A percentile compares a stretch with the other conserved stretches of the same genome.
Evolutionary conservation across 768 basidiomycete species (phyloP).

Genomic region (Boletus reticulatus): DNA sequence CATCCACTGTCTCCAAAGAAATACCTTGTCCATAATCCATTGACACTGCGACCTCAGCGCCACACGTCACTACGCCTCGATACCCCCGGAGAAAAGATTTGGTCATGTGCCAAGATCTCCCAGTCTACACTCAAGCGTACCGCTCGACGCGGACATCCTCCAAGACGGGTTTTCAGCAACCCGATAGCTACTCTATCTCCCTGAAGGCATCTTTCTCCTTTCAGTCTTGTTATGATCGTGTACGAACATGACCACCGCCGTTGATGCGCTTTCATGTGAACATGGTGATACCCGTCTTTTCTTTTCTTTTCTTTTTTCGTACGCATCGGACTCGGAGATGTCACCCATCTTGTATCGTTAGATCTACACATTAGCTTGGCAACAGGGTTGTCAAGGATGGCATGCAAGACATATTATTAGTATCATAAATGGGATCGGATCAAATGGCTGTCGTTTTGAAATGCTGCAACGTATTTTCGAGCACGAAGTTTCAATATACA

Average conservation of each 20-base stretch:
- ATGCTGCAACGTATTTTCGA: not conserved
- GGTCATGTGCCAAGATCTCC: constrained; percentile 34
- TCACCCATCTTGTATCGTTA: constrained; percentile 18
- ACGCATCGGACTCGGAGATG: not conserved
- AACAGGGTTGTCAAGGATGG: constrained; percentile 8
- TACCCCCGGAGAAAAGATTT: constrained; percentile 12
- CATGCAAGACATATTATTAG: not conserved
- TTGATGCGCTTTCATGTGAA: constrained; percentile 14
- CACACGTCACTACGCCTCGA: constrained; percentile 9
- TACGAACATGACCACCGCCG: constrained; percentile 8
- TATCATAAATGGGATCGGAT: constrained; percentile 6
- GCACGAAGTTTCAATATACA: too few relatives aligned
- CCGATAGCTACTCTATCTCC: constrained; percentile 15
- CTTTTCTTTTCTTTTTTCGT: not conserved
- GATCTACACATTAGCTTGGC: constrained; percentile 1
- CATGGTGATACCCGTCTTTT: constrained; percentile 1
- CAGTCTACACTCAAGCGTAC: constrained; percentile 25
- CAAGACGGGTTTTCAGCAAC: constrained; percentile 23
- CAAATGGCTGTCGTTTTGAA: not conserved
- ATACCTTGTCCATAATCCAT: constrained; percentile 2
- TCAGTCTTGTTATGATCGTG: constrained; percentile 6
- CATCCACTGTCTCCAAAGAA: constrained; percentile 4
- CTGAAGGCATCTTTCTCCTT: not conserved
- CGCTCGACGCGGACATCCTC: constrained; percentile 21
- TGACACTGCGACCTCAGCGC: constrained; percentile 10